Conservation (phyloP, 2,329 filamentous ascomycete species). For the Shiraia sp. region DNA sequence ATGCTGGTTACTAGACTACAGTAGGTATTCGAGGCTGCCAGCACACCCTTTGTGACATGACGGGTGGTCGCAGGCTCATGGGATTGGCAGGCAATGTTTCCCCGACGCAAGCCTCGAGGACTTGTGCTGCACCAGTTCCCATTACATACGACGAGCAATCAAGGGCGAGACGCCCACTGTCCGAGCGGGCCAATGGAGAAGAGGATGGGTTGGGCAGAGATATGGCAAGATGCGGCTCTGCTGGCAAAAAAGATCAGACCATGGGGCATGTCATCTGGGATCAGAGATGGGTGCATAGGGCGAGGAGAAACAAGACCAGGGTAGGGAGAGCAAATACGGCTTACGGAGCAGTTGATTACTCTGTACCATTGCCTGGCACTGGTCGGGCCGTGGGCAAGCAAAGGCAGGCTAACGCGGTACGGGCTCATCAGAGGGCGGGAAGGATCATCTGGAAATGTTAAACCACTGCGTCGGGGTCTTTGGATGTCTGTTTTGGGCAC, state of each 20-base stretch:
- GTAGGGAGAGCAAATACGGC: too few relatives aligned
- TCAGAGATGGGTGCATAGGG: not conserved
- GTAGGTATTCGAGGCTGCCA: conserved; percentile 10
- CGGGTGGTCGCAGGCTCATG: conserved; percentile 4
- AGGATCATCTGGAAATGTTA: conserved; percentile 17
- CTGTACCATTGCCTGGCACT: conserved; percentile 8
- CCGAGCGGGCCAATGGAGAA: conserved; percentile 6
- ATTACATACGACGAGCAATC: too few relatives aligned
- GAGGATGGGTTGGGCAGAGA: not conserved
- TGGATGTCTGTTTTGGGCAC: conserved; percentile 11
- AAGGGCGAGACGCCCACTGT: conserved; percentile 3
- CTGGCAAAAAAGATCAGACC: conserved; percentile 12
- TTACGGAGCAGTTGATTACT: too few relatives aligned
- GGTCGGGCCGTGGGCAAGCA: conserved; percentile 10
- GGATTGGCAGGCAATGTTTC: conserved; percentile 7
- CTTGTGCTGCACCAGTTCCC: conserved; percentile 1
- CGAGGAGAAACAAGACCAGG: conserved; percentile 6
- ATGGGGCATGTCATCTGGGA: conserved; percentile 5
- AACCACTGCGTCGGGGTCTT: conserved; percentile 16
- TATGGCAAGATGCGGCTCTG: conserved; percentile 24
- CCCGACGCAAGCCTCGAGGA: conserved; percentile 8
- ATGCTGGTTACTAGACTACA: not conserved
- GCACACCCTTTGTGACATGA: conserved; percentile 6
- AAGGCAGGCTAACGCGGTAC: conserved; percentile 8
- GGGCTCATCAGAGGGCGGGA: conserved; percentile 14